These are phyloP conservation scores for Meyerozyma elateridarum DNA, from an alignment of 1,139 yeast species.

Conservation along the genomic window DNA sequence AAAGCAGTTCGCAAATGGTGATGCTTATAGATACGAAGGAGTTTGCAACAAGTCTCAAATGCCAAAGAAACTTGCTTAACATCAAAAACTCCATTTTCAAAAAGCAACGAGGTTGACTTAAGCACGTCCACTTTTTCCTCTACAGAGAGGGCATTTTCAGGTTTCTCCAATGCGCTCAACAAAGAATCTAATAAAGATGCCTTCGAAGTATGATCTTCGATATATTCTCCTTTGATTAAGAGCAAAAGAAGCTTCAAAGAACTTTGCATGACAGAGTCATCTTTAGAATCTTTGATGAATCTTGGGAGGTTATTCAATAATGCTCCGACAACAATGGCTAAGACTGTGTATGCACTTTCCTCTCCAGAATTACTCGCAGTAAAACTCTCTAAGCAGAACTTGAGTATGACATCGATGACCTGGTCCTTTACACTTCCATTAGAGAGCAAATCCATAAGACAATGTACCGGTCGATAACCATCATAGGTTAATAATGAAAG, in stretches of 20 bases:
- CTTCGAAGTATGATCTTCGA: conserved; percentile 55
- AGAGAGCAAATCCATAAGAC: conserved; percentile 52
- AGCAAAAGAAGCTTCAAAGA: conserved; percentile 51
- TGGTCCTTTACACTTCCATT: conserved; percentile 60
- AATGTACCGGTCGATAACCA: conserved; percentile 49
- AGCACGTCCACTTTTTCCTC: conserved; percentile 57
- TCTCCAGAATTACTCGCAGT: conserved; percentile 34
- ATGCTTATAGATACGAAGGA: conserved; percentile 57
- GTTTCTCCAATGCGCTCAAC: conserved; percentile 59
- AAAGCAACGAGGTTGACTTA: conserved; percentile 50
- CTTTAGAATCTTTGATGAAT: conserved; percentile 39
- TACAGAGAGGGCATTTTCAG: conserved; percentile 48
- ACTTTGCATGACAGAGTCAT: conserved; percentile 47
- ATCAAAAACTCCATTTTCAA: conserved; percentile 49
- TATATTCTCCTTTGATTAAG: conserved; percentile 56
- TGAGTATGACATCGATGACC: conserved; percentile 55
- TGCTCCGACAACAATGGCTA: conserved; percentile 54
- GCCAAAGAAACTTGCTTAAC: conserved; percentile 51
- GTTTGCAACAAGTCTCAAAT: conserved; percentile 52
- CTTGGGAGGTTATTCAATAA: conserved; percentile 48
- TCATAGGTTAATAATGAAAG: conserved; percentile 53
- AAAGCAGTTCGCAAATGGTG: conserved; percentile 57
- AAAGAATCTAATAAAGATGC: conserved; percentile 54
- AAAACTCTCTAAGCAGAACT: conserved; percentile 47
- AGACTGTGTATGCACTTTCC: conserved; percentile 42